phyloP scores from a whole-genome alignment of 192 early-diverging fungal species.

The Gryganskiella cystojenkinii region DNA sequence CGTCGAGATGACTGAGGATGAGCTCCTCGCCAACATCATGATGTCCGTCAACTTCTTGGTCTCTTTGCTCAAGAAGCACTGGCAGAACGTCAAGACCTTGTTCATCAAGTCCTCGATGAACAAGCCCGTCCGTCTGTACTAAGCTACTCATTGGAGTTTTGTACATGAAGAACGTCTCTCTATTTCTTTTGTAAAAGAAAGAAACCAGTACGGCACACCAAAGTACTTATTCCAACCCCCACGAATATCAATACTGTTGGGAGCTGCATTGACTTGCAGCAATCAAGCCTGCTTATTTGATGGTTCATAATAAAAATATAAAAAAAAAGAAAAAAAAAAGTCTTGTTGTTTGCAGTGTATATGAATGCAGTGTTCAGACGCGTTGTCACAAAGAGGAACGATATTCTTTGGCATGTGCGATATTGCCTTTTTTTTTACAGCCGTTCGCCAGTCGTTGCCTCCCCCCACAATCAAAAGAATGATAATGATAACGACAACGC shows the following conservation, averaged over 20 bases:
- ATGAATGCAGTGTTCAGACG: too few species aligned
- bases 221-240: conserved; percentile 51
- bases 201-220: conserved; percentile 50
- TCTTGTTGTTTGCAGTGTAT: not conserved
- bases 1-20: conserved; percentile 94
- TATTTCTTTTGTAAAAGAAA: not conserved
- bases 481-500: too few species aligned
- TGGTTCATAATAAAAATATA: conserved; percentile 54
- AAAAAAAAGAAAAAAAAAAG: conserved; percentile 32
- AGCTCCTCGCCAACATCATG: conserved; percentile 97
- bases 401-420: too few species aligned
- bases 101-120: conserved; percentile 99
- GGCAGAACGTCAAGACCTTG: conserved; percentile 99
- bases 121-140: conserved; percentile 91
- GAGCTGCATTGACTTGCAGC: conserved; percentile 54
- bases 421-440: too few species aligned
- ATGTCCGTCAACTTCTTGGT: conserved; percentile 98
- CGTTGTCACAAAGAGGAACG: too few species aligned
- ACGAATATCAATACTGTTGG: conserved; percentile 54
- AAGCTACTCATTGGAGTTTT: conserved; percentile 31
- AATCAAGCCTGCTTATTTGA: conserved; percentile 57
- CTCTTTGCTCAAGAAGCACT: conserved; percentile 98
- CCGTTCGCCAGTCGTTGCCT: too few species aligned
- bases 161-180: conserved; percentile 4
- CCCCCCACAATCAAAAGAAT: too few species aligned